Conservation (phyloP, 768 basidiomycete genomes). For the Russula vinacea region DNA sequence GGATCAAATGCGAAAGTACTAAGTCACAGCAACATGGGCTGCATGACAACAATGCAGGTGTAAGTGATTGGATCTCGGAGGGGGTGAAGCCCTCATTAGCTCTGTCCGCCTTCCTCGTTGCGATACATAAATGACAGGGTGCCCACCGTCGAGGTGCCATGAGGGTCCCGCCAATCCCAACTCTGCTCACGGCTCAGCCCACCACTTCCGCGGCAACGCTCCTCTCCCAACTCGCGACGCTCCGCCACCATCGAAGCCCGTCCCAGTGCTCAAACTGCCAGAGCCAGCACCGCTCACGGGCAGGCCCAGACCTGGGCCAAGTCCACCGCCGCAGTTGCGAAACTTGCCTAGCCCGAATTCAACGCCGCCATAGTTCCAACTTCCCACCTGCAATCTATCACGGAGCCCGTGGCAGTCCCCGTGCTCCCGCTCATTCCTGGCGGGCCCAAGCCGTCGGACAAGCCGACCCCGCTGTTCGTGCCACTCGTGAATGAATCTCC, state of each 20-base stretch:
- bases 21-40: not conserved
- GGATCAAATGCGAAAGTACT: not conserved
- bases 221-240: not conserved
- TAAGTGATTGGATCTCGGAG: not conserved
- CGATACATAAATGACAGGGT: constrained; percentile 29
- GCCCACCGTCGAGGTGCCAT: constrained; percentile 13
- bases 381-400: no score
- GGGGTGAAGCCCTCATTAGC: constrained; percentile 1
- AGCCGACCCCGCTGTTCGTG: no score
- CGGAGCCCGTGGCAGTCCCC: no score
- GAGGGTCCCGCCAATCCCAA: constrained; percentile 9
- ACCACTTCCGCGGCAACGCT: not conserved
- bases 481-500: no score
- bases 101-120: constrained; percentile 23
- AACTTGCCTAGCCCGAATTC: not conserved
- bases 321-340: not conserved
- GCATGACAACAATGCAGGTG: not conserved
- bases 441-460: no score
- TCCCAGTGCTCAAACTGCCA: constrained; percentile 1
- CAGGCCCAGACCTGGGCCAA: constrained; percentile 7
- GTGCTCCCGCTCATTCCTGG: no score
- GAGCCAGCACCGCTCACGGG: constrained; percentile 7
- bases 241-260: not conserved
- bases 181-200: not conserved
- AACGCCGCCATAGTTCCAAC: no score